Evolutionary conservation across 2,329 filamentous ascomycete species (phyloP).

Genomic region (Fusarium luffae): DNA sequence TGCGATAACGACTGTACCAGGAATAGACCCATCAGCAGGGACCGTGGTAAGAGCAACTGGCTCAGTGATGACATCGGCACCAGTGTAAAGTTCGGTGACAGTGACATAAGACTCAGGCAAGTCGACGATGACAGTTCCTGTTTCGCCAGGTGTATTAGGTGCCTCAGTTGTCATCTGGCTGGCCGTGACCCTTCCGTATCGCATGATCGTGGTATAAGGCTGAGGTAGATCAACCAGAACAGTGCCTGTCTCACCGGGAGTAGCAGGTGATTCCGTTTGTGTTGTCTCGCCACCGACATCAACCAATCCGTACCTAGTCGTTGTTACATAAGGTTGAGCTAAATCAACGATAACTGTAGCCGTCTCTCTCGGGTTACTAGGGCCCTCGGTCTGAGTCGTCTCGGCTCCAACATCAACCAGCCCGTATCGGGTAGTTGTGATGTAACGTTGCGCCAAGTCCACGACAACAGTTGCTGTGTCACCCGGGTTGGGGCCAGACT

Average conservation of each 20-base stretch:
- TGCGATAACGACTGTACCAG: constrained; percentile 1
- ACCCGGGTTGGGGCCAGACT: too few species aligned
- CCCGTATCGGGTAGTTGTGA: too few species aligned
- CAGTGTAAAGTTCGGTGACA: constrained; percentile 6
- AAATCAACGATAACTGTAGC: background rate
- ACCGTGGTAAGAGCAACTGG: background rate
- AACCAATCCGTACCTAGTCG: background rate
- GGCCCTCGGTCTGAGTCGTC: background rate
- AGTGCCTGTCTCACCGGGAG: background rate
- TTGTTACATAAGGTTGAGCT: background rate
- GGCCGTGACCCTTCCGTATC: background rate
- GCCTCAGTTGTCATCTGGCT: background rate
- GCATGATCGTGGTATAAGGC: background rate
- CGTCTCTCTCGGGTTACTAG: accelerated
- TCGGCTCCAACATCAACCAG: background rate
- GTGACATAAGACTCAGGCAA: background rate
- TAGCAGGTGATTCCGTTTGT: background rate
- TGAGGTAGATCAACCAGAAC: background rate
- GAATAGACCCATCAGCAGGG: background rate
- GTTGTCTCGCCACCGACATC: background rate
- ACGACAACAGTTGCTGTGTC: too few species aligned
- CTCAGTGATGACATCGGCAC: background rate
- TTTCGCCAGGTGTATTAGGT: background rate
- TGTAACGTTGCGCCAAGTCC: too few species aligned
- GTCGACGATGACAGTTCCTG: background rate